These are phyloP conservation scores for Salvia miltiorrhiza DNA, from an alignment of 257 asterid genomes.

Conservation along the genomic window DNA sequence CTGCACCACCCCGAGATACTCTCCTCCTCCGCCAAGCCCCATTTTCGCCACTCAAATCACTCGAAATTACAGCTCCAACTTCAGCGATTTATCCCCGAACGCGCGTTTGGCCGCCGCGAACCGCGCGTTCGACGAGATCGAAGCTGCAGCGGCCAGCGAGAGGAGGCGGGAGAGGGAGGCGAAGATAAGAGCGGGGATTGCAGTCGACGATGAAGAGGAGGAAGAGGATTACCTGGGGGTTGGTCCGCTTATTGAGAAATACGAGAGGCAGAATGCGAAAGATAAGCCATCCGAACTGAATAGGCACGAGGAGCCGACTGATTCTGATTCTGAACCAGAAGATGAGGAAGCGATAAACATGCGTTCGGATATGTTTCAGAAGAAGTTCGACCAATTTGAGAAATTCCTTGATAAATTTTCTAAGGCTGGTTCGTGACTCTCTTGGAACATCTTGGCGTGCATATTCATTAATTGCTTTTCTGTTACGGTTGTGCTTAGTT, in stretches of 20 bases:
- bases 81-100: constrained; percentile 9
- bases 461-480: neutral
- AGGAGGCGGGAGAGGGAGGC: constrained; percentile 50
- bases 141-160: constrained; percentile 37
- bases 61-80: constrained; percentile 25
- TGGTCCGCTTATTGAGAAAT: constrained; percentile 43
- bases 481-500: neutral
- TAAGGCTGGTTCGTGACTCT: constrained; percentile 52
- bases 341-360: constrained; percentile 46
- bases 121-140: constrained; percentile 35
- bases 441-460: neutral
- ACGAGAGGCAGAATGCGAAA: constrained; percentile 43
- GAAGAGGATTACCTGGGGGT: constrained; percentile 53
- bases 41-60: constrained; percentile 13
- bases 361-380: constrained; percentile 42
- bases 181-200: constrained; percentile 48
- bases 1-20: neutral
- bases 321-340: constrained; percentile 82
- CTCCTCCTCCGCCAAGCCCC: constrained; percentile 2
- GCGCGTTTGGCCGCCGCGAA: constrained; percentile 33
- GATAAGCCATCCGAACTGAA: constrained; percentile 27
- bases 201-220: constrained; percentile 52
- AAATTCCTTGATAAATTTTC: constrained; percentile 61
- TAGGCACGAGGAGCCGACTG: constrained; percentile 55
- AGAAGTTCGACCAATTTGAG: constrained; percentile 53